phyloP scores from a whole-genome alignment of 2,329 filamentous ascomycete genomes.

The Cercospora janseana region DNA sequence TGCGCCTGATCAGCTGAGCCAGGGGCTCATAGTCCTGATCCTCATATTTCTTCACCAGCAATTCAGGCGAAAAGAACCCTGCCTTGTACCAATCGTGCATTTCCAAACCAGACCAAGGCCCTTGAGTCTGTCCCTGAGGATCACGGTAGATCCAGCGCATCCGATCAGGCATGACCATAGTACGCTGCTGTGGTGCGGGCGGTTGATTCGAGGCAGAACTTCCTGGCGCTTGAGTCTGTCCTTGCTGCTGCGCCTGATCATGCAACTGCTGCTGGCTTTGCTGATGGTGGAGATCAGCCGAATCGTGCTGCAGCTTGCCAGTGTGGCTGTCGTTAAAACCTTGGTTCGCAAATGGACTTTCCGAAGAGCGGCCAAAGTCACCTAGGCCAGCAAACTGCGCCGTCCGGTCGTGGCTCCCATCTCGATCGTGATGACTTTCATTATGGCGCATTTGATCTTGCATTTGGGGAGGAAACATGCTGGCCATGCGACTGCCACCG shows the following conservation, averaged over 20 bases:
- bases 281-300: conserved; percentile 21
- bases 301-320: conserved; percentile 23
- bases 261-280: conserved; percentile 24
- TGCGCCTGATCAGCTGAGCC: conserved; percentile 88
- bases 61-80: conserved; percentile 91
- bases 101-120: conserved; percentile 91
- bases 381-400: conserved; percentile 32
- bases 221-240: conserved; percentile 37
- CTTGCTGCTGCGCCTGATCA: conserved; percentile 15
- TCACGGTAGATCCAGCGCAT: conserved; percentile 99
- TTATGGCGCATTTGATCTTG: conserved; percentile 77
- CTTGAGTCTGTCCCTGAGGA: conserved; percentile 86
- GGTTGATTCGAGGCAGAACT: conserved; percentile 65
- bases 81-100: conserved; percentile 99
- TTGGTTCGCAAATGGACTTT: conserved; percentile 52
- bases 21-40: conserved; percentile 92
- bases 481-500: conserved; percentile 50
- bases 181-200: conserved; percentile 67
- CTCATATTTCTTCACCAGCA: conserved; percentile 92
- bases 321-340: conserved; percentile 23
- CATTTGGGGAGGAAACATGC: conserved; percentile 86
- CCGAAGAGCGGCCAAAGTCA: conserved; percentile 47
- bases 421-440: conserved; percentile 53
- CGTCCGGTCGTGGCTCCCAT: conserved; percentile 44
- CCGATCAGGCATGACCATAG: conserved; percentile 98